Conservation (phyloP, 2,329 filamentous ascomycete species). For the Sphaerulina vaccinii region DNA sequence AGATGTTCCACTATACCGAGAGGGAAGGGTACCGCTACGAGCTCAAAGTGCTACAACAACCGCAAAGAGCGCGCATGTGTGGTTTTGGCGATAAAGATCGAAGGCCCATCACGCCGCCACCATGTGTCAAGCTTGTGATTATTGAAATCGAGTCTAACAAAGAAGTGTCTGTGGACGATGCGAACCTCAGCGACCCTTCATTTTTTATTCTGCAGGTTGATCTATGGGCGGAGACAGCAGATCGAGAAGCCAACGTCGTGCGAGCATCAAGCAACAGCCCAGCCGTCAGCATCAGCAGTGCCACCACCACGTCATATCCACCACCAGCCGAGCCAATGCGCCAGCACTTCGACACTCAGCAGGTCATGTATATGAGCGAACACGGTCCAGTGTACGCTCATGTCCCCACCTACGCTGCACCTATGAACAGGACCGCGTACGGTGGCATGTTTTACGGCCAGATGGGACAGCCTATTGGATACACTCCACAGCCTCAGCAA, state of each 20-base stretch:
- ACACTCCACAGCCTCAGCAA: slow-evolving; percentile 35
- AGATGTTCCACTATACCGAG: slow-evolving; percentile 18
- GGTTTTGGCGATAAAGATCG: slow-evolving; percentile 99
- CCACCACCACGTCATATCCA: slow-evolving; percentile 74
- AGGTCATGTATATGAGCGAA: slow-evolving; percentile 21
- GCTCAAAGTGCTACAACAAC: slow-evolving; percentile 76
- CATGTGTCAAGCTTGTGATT: slow-evolving; percentile 82
- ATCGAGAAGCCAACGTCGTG: slow-evolving; percentile 66
- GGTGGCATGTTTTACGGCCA: slow-evolving; percentile 24
- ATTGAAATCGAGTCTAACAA: slow-evolving; percentile 71
- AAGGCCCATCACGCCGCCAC: slow-evolving; percentile 90
- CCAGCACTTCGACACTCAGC: slow-evolving; percentile 18
- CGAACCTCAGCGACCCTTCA: slow-evolving; percentile 53
- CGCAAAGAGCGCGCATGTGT: slow-evolving; percentile 92
- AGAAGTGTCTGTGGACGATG: slow-evolving; percentile 75
- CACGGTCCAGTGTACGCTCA: slow-evolving; percentile 27
- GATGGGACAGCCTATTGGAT: slow-evolving; percentile 20
- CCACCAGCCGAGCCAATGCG: slow-evolving; percentile 45
- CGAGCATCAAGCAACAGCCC: slow-evolving; percentile 65
- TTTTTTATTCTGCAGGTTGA: slow-evolving; percentile 61
- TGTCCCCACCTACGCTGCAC: slow-evolving; percentile 22
- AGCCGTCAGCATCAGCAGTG: slow-evolving; percentile 70
- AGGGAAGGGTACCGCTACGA: slow-evolving; percentile 29
- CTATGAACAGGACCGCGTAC: slow-evolving; percentile 19
- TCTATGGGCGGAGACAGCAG: slow-evolving; percentile 62